Evolutionary conservation across 2,329 filamentous ascomycete species (phyloP), one percentile per base, ranked within the genome.

Genomic region (Akanthomyces uredinophilus): DNA sequence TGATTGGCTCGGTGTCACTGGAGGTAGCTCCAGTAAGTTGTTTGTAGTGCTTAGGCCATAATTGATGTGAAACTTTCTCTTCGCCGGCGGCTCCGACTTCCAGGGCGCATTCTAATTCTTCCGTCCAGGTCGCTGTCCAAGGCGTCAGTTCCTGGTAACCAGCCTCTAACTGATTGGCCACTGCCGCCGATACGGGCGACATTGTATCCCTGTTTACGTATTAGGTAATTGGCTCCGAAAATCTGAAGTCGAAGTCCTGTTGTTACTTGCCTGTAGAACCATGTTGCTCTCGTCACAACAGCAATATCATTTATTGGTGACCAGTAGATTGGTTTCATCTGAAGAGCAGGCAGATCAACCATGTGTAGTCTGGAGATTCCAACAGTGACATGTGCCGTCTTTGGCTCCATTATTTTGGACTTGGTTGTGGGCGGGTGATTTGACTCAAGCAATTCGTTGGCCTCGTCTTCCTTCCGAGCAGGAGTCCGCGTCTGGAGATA

Each of bases 321-420:
- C 95, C 95, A 99, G 72, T 99, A 99, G 64, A 98, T 97, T 0
- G 95, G 95, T 73, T 93, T 91, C 92, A 99, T 96, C 70, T 91
- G 83, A 39, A 96, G 77, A 59, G 84, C 84, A 24, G 94, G 92
- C 68, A 98, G 81, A 63, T 90, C 87, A 1, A 98, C 94, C 69
- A 93, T 84, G 72, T 99, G 94, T 63, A 99, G 79, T 66, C 92
- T 85, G n/a, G 93, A 96, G 6, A 95, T 81, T 0, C 95, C 95
- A 1, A 98, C 94, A 4, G 92, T 87, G 2, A 98, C 87, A 63
- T 89, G 87, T 5, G 74, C 70, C 63, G 74, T 29, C 22, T 32
- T 39, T 16, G n/a, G 59, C n/a, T 50, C 29, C 22, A 20, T 22
- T 29, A 32, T 7, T 14, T 61, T 46, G 16, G 16, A 18, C 65